Evolutionary conservation across 2,329 filamentous ascomycete genomes (phyloP).

Genomic region (Fusarium odoratissimum): DNA sequence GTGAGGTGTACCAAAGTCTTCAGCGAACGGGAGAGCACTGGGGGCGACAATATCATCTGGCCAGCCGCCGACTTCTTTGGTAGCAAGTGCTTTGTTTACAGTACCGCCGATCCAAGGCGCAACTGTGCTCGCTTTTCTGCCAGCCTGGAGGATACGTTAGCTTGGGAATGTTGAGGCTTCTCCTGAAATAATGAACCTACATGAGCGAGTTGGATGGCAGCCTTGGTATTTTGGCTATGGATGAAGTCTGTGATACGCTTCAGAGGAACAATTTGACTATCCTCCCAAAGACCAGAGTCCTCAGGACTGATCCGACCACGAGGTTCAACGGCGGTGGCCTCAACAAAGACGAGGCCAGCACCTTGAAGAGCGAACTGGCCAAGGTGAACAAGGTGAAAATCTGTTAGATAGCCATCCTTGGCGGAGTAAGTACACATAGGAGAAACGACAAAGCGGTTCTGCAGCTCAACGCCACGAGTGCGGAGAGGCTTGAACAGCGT

Average conservation of each 20-base stretch:
- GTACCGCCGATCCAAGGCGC: constrained; percentile 70
- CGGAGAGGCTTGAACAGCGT: constrained; percentile 68
- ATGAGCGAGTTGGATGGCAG: constrained; percentile 84
- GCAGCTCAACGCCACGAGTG: constrained; percentile 63
- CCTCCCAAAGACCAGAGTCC: constrained; percentile 84
- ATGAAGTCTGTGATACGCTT: constrained; percentile 80
- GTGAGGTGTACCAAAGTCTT: constrained; percentile 70
- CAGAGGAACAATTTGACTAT: constrained; percentile 81
- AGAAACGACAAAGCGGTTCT: constrained; percentile 68
- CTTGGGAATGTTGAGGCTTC: not conserved
- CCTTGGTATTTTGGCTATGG: constrained; percentile 80
- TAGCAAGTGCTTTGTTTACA: constrained; percentile 64
- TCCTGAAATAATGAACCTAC: constrained; percentile 47
- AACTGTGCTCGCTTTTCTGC: constrained; percentile 72
- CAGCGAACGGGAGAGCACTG: constrained; percentile 68
- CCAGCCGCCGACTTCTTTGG: constrained; percentile 66
- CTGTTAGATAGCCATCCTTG: constrained; percentile 74
- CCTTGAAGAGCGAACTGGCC: constrained; percentile 83
- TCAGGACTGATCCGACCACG: constrained; percentile 87
- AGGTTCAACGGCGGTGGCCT: constrained; percentile 80
- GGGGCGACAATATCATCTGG: constrained; percentile 65
- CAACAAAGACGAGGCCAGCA: constrained; percentile 78
- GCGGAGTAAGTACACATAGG: constrained; percentile 73
- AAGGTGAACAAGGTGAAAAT: constrained; percentile 86
- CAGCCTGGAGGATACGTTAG: constrained; percentile 55